These are phyloP conservation scores for Closterium sp. DNA, from an alignment of 139 green algal species.

Conservation along the genomic window DNA sequence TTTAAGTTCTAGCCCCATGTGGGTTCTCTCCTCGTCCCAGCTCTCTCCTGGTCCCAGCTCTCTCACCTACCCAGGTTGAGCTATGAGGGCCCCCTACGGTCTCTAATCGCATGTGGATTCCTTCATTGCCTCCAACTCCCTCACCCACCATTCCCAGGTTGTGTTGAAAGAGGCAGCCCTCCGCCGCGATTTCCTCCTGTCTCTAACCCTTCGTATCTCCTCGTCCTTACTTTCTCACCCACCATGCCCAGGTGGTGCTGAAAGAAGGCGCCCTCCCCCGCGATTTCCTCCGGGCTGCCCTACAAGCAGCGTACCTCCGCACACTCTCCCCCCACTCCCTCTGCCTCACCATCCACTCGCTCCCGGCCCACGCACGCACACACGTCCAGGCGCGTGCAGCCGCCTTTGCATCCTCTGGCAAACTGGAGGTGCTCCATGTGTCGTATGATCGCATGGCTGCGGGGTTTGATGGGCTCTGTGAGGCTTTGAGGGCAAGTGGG, in stretches of 20 bases:
- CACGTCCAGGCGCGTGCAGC: background rate
- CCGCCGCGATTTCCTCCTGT: background rate
- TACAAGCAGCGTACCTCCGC: slow-evolving; percentile 23
- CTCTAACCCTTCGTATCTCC: background rate
- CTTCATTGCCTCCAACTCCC: background rate
- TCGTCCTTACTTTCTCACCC: too few relatives aligned
- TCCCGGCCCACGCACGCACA: background rate
- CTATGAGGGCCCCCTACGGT: too few relatives aligned
- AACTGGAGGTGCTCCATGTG: background rate
- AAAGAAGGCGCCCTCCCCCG: background rate
- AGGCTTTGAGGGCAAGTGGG: background rate
- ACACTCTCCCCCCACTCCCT: background rate
- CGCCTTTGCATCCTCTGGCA: background rate
- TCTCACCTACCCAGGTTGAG: too few relatives aligned
- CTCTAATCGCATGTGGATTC: background rate
- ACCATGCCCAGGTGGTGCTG: slow-evolving; percentile 23
- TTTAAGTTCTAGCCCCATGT: too few relatives aligned
- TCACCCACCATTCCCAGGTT: too few relatives aligned
- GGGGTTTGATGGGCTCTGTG: background rate
- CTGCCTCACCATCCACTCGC: background rate
- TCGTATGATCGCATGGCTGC: background rate
- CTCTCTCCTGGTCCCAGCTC: too few relatives aligned
- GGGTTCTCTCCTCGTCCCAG: too few relatives aligned
- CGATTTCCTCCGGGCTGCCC: slow-evolving; percentile 7
- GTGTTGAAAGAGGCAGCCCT: too few relatives aligned